A percentile compares a stretch with the other conserved stretches of the same genome.
Conservation (phyloP, 768 basidiomycete species). For the Mycena filopes region DNA sequence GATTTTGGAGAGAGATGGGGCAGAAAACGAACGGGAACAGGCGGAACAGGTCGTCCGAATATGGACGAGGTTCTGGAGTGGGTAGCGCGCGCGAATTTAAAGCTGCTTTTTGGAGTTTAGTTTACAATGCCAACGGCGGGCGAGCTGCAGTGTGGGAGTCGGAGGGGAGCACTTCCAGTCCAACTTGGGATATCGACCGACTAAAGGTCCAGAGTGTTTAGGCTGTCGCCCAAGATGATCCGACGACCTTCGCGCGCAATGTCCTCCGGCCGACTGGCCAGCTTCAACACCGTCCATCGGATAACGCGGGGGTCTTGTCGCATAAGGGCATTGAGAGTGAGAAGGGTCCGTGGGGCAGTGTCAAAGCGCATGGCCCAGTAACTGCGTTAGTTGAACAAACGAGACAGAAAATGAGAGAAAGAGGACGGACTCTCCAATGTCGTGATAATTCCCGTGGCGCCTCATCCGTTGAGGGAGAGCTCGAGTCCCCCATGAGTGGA, state of each 20-base stretch:
- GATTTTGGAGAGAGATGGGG: conserved; percentile 62
- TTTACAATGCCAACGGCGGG: neutral
- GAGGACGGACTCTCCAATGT: conserved; percentile 78
- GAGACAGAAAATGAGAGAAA: neutral
- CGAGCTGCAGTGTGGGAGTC: neutral
- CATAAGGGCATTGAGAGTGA: conserved; percentile 72
- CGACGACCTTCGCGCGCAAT: conserved; percentile 64
- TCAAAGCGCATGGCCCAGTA: conserved; percentile 96
- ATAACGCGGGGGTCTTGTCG: conserved; percentile 86
- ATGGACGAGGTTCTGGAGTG: conserved; percentile 39
- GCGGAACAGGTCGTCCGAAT: conserved; percentile 53
- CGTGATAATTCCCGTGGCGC: conserved; percentile 64
- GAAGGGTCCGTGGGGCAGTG: conserved; percentile 77
- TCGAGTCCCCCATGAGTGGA: conserved; percentile 80
- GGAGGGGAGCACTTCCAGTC: conserved; percentile 26
- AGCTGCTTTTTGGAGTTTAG: neutral
- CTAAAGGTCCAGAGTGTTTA: conserved; percentile 32
- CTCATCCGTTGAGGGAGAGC: conserved; percentile 82
- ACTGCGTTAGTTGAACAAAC: conserved; percentile 49
- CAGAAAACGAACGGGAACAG: conserved; percentile 57
- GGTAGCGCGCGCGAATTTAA: conserved; percentile 21
- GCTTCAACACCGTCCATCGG: conserved; percentile 82
- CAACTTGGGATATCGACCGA: conserved; percentile 7
- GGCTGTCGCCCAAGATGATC: conserved; percentile 44
- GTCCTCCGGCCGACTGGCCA: conserved; percentile 79